Evolutionary conservation across 139 green algal species (phyloP).

Genomic region (Volvox africanus): DNA sequence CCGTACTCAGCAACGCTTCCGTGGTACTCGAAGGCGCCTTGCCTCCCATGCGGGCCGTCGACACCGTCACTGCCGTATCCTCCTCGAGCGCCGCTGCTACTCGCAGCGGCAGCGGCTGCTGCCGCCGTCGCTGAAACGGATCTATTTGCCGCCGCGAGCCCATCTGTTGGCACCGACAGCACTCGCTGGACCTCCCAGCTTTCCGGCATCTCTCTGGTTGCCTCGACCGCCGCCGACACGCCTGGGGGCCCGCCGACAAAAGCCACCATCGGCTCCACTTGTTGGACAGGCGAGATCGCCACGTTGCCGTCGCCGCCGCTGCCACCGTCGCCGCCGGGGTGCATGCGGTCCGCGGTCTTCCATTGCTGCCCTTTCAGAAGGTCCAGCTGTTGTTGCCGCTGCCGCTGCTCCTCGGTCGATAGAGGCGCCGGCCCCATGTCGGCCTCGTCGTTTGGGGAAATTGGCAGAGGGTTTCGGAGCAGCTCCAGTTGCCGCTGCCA

Average conservation of each 20-base stretch:
- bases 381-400: neutral
- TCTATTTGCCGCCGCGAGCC: no score
- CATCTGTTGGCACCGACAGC: no score
- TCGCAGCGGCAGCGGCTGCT: neutral
- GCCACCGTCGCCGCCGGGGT: neutral
- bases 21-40: neutral
- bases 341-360: no score
- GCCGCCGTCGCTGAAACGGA: no score
- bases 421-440: neutral
- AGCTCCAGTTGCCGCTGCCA: neutral
- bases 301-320: neutral
- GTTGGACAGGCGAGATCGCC: neutral
- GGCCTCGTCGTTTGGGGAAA: neutral
- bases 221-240: no score
- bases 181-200: no score
- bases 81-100: neutral
- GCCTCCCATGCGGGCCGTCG: neutral
- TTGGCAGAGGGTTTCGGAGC: neutral
- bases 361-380: no score
- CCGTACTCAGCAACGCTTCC: no score
- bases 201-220: no score
- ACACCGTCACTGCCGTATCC: slow-evolving; percentile 31
- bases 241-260: no score
- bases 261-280: neutral
- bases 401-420: neutral